Conservation (phyloP, 176 grass and related monocot species). For the Aegilops umbellulata region DNA sequence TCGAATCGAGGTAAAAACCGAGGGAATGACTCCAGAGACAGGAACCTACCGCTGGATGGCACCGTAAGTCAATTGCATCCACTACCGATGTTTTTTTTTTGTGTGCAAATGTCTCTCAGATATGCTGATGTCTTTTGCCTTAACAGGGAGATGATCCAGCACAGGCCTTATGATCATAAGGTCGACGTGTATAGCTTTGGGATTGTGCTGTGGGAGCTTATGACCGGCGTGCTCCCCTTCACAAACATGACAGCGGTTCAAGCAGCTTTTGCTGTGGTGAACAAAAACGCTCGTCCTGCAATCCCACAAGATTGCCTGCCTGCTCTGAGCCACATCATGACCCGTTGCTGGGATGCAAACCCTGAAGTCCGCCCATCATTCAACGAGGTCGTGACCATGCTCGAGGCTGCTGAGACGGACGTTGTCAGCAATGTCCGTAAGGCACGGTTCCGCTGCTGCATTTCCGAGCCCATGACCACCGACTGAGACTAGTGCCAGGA, state of each 20-base stretch:
- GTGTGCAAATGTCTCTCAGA: background rate
- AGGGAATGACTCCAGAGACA: conserved; percentile 81
- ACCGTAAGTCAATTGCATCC: conserved; percentile 50
- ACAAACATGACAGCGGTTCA: conserved; percentile 86
- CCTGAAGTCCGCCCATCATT: conserved; percentile 61
- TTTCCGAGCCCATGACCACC: conserved; percentile 61
- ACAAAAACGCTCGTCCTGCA: conserved; percentile 49
- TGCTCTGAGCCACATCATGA: conserved; percentile 60
- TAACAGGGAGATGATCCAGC: conserved; percentile 84
- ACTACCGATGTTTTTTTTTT: background rate
- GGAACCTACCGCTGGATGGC: conserved; percentile 90
- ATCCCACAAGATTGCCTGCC: conserved; percentile 61
- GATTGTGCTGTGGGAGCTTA: conserved; percentile 76
- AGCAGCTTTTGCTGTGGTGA: conserved; percentile 71
- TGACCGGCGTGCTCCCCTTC: conserved; percentile 69
- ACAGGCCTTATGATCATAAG: conserved; percentile 78
- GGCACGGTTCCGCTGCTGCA: conserved; percentile 78
- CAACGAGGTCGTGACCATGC: conserved; percentile 60
- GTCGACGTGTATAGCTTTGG: conserved; percentile 84
- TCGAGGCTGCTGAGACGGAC: conserved; percentile 59
- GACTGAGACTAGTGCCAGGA: conserved; percentile 42
- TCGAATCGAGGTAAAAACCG: conserved; percentile 71
- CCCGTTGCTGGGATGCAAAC: conserved; percentile 66
- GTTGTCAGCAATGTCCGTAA: conserved; percentile 58
- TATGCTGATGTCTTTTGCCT: background rate